Percentiles rank a stretch among this genome's conserved stretches.
Evolutionary conservation across 75 land plant species (phyloP).

Genomic region (Cunninghamia lanceolata): DNA sequence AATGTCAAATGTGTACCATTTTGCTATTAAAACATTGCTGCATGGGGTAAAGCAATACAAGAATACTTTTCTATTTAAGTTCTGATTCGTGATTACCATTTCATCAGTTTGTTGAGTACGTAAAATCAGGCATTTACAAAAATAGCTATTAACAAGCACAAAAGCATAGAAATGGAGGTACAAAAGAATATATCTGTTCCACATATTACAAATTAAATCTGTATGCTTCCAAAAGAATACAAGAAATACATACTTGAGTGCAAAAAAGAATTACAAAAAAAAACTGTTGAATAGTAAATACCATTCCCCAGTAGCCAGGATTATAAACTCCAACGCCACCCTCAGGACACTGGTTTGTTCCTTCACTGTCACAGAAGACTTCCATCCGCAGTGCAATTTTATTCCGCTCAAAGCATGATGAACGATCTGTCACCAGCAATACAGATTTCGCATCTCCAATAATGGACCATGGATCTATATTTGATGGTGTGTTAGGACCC

Average conservation of each 20-base stretch:
- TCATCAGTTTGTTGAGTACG: background rate
- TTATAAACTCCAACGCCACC: constrained; percentile 94
- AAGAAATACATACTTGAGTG: background rate
- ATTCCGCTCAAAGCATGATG: constrained; percentile 74
- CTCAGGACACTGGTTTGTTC: constrained; percentile 51
- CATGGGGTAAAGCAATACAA: background rate
- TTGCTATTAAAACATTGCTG: background rate
- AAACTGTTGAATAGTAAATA: constrained; percentile 32
- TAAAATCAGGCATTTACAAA: background rate
- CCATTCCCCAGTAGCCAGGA: constrained; percentile 99
- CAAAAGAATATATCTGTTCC: background rate
- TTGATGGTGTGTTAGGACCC: constrained; percentile 82
- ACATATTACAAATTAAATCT: background rate
- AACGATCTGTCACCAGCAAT: constrained; percentile 57
- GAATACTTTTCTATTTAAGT: background rate
- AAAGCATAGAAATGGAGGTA: background rate
- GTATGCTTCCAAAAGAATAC: background rate
- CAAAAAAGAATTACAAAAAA: background rate
- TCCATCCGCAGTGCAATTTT: constrained; percentile 79
- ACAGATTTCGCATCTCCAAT: constrained; percentile 65
- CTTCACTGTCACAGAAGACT: constrained; percentile 52
- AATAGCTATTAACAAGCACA: background rate
- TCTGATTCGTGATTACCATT: background rate
- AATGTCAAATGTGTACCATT: background rate
- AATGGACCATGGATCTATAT: constrained; percentile 77